Percentiles rank a stretch among this genome's conserved stretches.
These are phyloP conservation scores for Biscogniauxia marginata DNA, from an alignment of 2,329 filamentous ascomycete genomes.

Conservation along the genomic window DNA sequence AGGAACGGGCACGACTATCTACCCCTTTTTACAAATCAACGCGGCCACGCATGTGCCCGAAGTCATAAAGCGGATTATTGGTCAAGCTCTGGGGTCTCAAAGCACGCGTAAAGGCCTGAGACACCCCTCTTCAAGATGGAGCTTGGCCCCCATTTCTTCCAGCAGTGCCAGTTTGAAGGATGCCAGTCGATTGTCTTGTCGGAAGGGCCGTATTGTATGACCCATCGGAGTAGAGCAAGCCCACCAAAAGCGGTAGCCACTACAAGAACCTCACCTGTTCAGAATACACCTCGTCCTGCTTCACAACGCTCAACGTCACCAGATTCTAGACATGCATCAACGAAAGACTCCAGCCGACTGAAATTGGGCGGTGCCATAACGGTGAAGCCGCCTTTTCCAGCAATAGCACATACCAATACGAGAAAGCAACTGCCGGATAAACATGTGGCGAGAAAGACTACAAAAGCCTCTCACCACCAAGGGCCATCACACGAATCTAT, in stretches of 20 bases:
- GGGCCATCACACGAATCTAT: conserved; percentile 2
- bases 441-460: conserved; percentile 25
- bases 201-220: conserved; percentile 18
- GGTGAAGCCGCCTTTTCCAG: conserved; percentile 10
- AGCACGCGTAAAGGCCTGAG: not conserved
- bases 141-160: conserved; percentile 4
- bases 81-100: conserved; percentile 2
- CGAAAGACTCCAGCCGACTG: not conserved
- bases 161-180: conserved; percentile 20
- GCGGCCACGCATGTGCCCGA: conserved; percentile 12
- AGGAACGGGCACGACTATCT: conserved; percentile 15
- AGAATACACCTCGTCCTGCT: not conserved
- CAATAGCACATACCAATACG: conserved; percentile 9
- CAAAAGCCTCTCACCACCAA: conserved; percentile 8
- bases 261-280: not conserved
- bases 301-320: not conserved
- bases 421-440: conserved; percentile 26
- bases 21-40: conserved; percentile 16
- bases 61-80: not conserved
- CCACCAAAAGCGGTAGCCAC: not conserved
- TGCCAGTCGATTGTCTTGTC: conserved; percentile 17
- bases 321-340: not conserved
- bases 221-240: conserved; percentile 7
- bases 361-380: conserved; percentile 18
- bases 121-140: conserved; percentile 18